These are phyloP conservation scores for Clavispora santaluciae DNA, from an alignment of 805 yeast genomes.

Conservation along the genomic window DNA sequence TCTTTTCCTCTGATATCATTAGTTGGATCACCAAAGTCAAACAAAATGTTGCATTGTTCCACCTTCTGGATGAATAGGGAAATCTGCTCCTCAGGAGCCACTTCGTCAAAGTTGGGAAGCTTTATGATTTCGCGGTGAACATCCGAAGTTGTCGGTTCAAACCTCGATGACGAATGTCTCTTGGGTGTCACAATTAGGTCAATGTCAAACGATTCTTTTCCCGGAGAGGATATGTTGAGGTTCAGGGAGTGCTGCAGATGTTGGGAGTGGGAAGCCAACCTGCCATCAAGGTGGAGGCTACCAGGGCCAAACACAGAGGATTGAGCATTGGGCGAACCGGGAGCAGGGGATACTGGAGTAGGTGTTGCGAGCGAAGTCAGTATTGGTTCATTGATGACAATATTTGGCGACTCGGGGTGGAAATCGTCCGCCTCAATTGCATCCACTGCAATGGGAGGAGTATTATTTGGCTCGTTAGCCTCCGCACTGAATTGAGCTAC, in stretches of 20 bases:
- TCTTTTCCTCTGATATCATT: conserved; percentile 91
- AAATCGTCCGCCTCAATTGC: neutral
- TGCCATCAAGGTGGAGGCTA: conserved; percentile 9
- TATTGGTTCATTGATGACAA: conserved; percentile 17
- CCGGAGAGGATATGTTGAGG: conserved; percentile 56
- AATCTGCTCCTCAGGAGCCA: conserved; percentile 69
- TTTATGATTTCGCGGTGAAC: conserved; percentile 50
- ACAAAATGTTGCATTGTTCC: conserved; percentile 91
- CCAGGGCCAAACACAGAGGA: conserved; percentile 1
- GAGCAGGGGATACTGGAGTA: conserved; percentile 17
- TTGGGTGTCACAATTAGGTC: conserved; percentile 78
- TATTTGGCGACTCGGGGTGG: conserved; percentile 11
- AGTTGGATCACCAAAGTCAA: conserved; percentile 92
- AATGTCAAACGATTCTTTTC: conserved; percentile 64
- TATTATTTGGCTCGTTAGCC: neutral
- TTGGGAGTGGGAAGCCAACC: conserved; percentile 15
- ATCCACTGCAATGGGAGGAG: conserved; percentile 1
- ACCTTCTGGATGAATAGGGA: conserved; percentile 80
- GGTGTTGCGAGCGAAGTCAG: conserved; percentile 11
- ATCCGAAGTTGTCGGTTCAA: conserved; percentile 61
- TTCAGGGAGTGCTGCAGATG: conserved; percentile 34
- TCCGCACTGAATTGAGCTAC: conserved; percentile 1
- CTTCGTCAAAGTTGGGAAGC: conserved; percentile 85
- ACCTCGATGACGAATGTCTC: conserved; percentile 87
- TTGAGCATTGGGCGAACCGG: conserved; percentile 10